Conservation (phyloP, 116 monocot species). For the Phalaenopsis hybrid region DNA sequence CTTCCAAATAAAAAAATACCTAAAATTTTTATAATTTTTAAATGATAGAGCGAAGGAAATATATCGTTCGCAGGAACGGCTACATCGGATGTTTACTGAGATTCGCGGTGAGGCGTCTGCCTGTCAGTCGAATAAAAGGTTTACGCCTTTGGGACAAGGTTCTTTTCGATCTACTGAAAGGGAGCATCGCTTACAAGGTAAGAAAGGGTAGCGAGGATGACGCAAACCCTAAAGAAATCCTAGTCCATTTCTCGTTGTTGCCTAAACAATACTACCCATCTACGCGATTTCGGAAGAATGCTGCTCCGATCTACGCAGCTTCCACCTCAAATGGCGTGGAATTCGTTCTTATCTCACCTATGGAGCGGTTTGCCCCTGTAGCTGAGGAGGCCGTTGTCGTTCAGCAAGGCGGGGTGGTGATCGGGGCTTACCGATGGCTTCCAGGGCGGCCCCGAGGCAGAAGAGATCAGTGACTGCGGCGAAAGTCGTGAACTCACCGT, state of each 20-base stretch:
- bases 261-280: neutral
- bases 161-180: conserved; percentile 7
- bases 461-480: conserved; percentile 16
- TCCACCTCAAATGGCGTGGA: conserved; percentile 23
- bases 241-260: neutral
- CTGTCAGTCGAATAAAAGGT: neutral
- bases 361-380: neutral
- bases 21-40: too few relatives aligned
- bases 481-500: conserved; percentile 34
- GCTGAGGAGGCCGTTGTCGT: neutral
- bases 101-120: conserved; percentile 1
- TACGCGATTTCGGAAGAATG: conserved; percentile 9
- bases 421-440: conserved; percentile 40
- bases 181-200: conserved; percentile 6
- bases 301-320: conserved; percentile 15
- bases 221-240: conserved; percentile 6
- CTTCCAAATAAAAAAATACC: too few relatives aligned
- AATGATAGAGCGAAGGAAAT: too few relatives aligned
- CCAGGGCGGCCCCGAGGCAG: conserved; percentile 27
- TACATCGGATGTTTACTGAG: neutral
- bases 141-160: neutral
- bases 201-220: neutral
- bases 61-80: too few relatives aligned
- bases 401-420: neutral
- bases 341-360: neutral